Evolutionary conservation across 257 asterid species (phyloP).

Genomic region (Nicotiana tabacum): DNA sequence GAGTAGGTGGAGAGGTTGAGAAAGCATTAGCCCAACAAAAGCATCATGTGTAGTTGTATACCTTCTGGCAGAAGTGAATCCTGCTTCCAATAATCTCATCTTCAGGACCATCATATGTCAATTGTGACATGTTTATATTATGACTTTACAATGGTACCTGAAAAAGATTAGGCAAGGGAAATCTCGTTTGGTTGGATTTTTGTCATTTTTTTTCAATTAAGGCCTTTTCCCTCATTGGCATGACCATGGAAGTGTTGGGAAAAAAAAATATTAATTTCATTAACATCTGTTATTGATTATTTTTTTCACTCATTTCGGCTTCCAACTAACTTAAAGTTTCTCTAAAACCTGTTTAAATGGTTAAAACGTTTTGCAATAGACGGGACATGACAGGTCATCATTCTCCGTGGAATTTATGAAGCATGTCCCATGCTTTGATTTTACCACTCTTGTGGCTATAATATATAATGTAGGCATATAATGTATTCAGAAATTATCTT

Average conservation of each 20-base stretch:
- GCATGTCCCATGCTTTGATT: background rate
- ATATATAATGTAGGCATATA: background rate
- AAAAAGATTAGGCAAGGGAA: background rate
- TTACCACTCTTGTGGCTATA: background rate
- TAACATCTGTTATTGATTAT: background rate
- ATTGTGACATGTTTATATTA: background rate
- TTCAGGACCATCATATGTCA: background rate
- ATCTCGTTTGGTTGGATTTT: background rate
- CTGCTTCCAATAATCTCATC: background rate
- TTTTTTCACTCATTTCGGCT: background rate
- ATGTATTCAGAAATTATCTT: background rate
- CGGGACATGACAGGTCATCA: background rate
- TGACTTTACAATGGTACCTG: background rate
- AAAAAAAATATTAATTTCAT: too few species aligned
- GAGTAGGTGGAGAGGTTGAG: background rate
- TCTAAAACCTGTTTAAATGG: background rate
- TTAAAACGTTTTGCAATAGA: too few species aligned
- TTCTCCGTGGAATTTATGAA: background rate
- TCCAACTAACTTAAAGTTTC: background rate
- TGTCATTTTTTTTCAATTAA: background rate
- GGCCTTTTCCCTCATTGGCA: background rate
- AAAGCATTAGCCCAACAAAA: background rate
- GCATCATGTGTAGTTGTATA: too few species aligned
- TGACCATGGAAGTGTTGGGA: background rate
- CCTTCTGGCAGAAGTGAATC: background rate